Evolutionary conservation across 1,284 basidiomycete species (phyloP).

Genomic region (Ceratobasidium theobromae): DNA sequence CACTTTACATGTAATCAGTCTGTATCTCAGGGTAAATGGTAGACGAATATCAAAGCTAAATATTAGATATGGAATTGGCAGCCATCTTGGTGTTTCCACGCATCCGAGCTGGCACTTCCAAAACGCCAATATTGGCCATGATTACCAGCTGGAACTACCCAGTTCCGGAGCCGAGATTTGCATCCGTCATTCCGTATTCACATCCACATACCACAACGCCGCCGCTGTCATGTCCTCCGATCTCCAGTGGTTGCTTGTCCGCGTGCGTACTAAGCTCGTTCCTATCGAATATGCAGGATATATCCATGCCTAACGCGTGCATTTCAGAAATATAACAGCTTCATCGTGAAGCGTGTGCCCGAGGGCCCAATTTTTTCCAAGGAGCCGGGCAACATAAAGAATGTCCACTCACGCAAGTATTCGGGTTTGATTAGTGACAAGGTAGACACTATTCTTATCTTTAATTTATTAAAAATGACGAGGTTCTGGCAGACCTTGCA

Average conservation of each 20-base stretch:
- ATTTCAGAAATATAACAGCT: constrained; percentile 75
- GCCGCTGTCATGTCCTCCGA: constrained; percentile 56
- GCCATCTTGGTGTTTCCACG: too few relatives aligned
- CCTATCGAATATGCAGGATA: not conserved
- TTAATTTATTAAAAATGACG: constrained; percentile 36
- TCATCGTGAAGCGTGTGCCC: constrained; percentile 71
- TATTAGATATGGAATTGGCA: too few relatives aligned
- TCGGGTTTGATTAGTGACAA: constrained; percentile 84
- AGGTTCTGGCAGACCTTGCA: constrained; percentile 46
- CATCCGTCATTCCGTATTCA: constrained; percentile 1
- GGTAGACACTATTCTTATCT: constrained; percentile 46
- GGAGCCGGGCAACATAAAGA: constrained; percentile 86
- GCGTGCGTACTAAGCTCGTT: constrained; percentile 57
- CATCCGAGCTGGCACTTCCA: too few relatives aligned
- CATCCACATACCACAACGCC: constrained; percentile 8
- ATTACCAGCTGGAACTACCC: not conserved
- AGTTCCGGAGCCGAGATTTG: constrained; percentile 3
- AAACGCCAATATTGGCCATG: too few relatives aligned
- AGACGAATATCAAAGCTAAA: too few relatives aligned
- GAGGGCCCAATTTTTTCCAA: constrained; percentile 79
- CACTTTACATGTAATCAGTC: too few relatives aligned
- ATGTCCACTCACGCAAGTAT: constrained; percentile 86
- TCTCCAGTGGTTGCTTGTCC: constrained; percentile 88
- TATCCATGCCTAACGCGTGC: not conserved
- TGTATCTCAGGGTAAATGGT: too few relatives aligned